Percentiles rank a stretch among this genome's conserved stretches.
These are phyloP conservation scores for Pyricularia sp. DNA, from an alignment of 2,329 filamentous ascomycete genomes.

Conservation along the genomic window DNA sequence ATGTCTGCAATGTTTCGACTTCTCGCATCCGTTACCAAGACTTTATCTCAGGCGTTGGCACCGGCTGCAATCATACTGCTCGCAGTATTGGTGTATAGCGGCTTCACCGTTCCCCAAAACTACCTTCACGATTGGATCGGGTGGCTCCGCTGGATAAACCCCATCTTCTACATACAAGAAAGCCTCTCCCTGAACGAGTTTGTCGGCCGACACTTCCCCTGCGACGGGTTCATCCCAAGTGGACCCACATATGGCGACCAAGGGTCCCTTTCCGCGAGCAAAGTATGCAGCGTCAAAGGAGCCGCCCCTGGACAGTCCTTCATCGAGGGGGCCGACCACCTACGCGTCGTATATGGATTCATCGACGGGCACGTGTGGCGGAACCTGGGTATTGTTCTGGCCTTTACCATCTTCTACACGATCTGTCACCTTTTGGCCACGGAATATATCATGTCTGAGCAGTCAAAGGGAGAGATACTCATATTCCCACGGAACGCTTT, in stretches of 20 bases:
- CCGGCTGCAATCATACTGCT: constrained; percentile 29
- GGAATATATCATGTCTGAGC: constrained; percentile 54
- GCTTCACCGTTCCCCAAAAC: constrained; percentile 34
- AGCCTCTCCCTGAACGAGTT: constrained; percentile 67
- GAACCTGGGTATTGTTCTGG: constrained; percentile 60
- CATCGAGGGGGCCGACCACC: constrained; percentile 54
- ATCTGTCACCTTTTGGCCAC: constrained; percentile 50
- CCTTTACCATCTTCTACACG: constrained; percentile 56
- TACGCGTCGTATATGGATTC: constrained; percentile 46
- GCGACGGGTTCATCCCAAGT: constrained; percentile 33
- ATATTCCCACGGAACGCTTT: constrained; percentile 53
- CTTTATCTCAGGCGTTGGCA: constrained; percentile 29
- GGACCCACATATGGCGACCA: no score
- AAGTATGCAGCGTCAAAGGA: constrained; percentile 28
- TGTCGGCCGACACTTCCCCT: constrained; percentile 45
- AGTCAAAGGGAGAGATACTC: constrained; percentile 58
- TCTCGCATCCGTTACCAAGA: constrained; percentile 38
- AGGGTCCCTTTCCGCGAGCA: constrained; percentile 20
- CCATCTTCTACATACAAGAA: constrained; percentile 66
- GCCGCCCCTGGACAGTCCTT: constrained; percentile 41
- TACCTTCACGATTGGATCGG: constrained; percentile 66
- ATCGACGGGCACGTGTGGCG: constrained; percentile 51
- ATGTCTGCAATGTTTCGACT: constrained; percentile 62
- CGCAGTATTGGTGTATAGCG: constrained; percentile 39
- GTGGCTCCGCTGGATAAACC: constrained; percentile 64